Conservation (phyloP, 805 yeast species). For the Wickerhamomyces kurtzmanii region DNA sequence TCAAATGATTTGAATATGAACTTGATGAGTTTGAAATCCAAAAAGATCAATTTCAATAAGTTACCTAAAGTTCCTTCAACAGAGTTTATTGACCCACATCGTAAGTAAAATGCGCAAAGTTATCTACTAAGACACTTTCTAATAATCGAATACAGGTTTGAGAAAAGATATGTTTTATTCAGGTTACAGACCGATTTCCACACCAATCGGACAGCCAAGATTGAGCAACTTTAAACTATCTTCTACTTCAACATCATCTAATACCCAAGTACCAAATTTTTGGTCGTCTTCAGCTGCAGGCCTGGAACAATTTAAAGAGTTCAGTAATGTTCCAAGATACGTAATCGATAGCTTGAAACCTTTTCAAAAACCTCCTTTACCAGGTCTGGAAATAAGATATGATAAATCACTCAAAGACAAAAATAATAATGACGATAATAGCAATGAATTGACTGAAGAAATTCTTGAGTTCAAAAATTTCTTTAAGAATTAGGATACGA, state of each 20-base stretch:
- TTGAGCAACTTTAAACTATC: conserved; percentile 5
- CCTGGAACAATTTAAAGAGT: conserved; percentile 15
- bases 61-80: too few relatives aligned
- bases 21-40: too few relatives aligned
- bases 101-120: too few relatives aligned
- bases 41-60: too few relatives aligned
- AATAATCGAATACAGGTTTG: too few relatives aligned
- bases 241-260: conserved; percentile 8
- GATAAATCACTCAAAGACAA: conserved; percentile 8
- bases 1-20: too few relatives aligned
- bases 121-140: too few relatives aligned
- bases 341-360: conserved; percentile 15
- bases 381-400: conserved; percentile 17
- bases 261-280: conserved; percentile 11
- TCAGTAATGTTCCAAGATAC: conserved; percentile 14
- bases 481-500: too few relatives aligned
- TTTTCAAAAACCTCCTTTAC: conserved; percentile 10
- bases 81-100: too few relatives aligned
- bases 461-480: conserved; percentile 13
- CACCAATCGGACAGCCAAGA: conserved; percentile 14
- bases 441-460: conserved; percentile 11
- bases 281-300: conserved; percentile 17
- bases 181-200: conserved; percentile 15
- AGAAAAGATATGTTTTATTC: conserved; percentile 14
- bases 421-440: conserved; percentile 10